Evolutionary conservation across 441 rosid species (phyloP), one percentile per base, ranked within the genome.

Genomic region (Pelargonium exstipulatum): DNA sequence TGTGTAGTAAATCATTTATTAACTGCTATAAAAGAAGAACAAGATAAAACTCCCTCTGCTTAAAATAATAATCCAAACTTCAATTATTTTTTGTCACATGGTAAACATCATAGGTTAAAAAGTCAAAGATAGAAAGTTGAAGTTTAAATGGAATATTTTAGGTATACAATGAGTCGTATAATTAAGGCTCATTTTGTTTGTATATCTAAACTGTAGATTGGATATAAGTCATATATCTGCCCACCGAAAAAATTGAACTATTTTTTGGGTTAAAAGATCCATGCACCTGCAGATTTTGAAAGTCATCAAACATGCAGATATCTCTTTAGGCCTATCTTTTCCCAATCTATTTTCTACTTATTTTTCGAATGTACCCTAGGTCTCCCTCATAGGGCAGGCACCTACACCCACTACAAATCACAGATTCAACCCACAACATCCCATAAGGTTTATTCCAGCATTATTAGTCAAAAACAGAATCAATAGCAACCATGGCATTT

Each of bases 401-500:
- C 37, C 37, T 32, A 32, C 6, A 29, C 62, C 29, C 58, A 16
- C 62, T 20, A 26, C 29, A 57, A 22, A 13, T 60, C 17, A 51
- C 51, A 22, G 14, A 60, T 46, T 60, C 53, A 29, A n/a, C 24
- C n/a, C 37, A 17, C 10, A 35, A 32, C 37, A 71, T 48, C 62
- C 67, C 55, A 49, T 5, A 37, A 35, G 55, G 63, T 9, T 32
- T 22, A 32, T 46, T 40, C 9, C 64, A 64, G 57, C n/a, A 70
- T 70, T 29, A 20, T 18, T 2, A 8, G 17, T 46, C 66, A 71
- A 45, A 67, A 64, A 32, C 22, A 43, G 37, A 76, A 76, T 46
- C 24, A 66, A 53, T 16, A 4, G 18, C 24, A 12, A 32, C 9
- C 67, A 46, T 24, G 17, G 6, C 53, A 16, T 1, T 22, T 48